Evolutionary conservation across 768 basidiomycete genomes (phyloP), one percentile per base, ranked within the genome.

Genomic region (Solioccasus polychromus): DNA sequence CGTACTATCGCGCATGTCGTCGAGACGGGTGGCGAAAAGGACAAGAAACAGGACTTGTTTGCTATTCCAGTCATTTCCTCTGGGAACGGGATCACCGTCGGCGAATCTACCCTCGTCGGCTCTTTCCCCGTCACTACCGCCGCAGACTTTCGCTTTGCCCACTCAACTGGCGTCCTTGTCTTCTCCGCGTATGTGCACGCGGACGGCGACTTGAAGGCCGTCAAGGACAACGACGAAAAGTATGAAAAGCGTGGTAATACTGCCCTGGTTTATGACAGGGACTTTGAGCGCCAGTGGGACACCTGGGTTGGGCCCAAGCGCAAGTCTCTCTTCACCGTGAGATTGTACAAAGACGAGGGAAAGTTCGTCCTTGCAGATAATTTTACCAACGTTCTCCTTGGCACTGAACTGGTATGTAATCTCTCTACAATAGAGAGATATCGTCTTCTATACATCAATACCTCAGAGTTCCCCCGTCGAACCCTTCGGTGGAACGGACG

Each of bases 101-200:
- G 72, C 20, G 64, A 74, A 37, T 47, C 70, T n/a, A 49, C 50
- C 25, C 61, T 79, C 3, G 70, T 88, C 35, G 86, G 82, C 38
- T 77, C 73, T 29, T 77, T 90, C 61, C 88, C 88, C 8, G 80
- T 83, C 35, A 77, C 78, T 44, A 76, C 78, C 24, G 79, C 79
- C 1, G 67, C 77, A 35, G 88, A 89, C 69, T 92, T 91, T 71
- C 79, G 77, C 42, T 87, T 79, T 60, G 76, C 76, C 23, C 52
- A 70, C 22, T 59, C 67, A n/a, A 69, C 77, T 4, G 79, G 79
- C 14, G 56, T 75, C 36, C 77, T 99, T 29, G 82, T 91, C 6
- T 97, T 99, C 71, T 88, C 91, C 0, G 90, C 88, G 26, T 74
- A 80, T 43, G 91, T 95, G 5, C 85, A 88, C 60, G 67, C 78